Evolutionary conservation across 805 yeast species (phyloP).

Genomic region (Starmerella apicola): DNA sequence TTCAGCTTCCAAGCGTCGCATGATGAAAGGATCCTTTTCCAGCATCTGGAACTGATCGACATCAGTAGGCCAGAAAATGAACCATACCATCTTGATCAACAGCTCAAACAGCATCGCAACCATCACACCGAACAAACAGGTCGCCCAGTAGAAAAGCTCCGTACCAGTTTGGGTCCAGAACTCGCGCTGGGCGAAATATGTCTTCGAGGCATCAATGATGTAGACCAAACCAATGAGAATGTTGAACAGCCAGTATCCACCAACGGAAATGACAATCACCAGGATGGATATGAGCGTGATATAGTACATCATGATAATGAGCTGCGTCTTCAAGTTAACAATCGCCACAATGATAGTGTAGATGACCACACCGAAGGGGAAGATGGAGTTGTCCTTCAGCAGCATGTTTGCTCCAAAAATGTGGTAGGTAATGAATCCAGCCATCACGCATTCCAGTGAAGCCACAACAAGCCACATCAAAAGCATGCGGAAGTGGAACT

Average conservation of each 20-base stretch:
- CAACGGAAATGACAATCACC: constrained; percentile 55
- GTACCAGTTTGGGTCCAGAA: constrained; percentile 59
- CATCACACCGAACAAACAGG: constrained; percentile 43
- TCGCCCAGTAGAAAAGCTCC: constrained; percentile 82
- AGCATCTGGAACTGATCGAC: constrained; percentile 66
- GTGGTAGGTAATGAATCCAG: constrained; percentile 53
- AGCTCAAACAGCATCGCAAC: constrained; percentile 60
- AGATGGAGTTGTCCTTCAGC: constrained; percentile 57
- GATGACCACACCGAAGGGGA: constrained; percentile 67
- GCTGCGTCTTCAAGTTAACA: constrained; percentile 65
- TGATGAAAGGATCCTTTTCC: constrained; percentile 56
- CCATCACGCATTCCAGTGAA: constrained; percentile 54
- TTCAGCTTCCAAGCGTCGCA: constrained; percentile 57
- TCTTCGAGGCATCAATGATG: constrained; percentile 38
- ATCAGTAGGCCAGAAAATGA: constrained; percentile 52
- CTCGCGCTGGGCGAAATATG: constrained; percentile 62
- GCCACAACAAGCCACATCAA: constrained; percentile 70
- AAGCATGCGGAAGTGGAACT: constrained; percentile 60
- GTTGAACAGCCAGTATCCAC: constrained; percentile 83
- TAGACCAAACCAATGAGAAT: constrained; percentile 62
- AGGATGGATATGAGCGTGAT: constrained; percentile 56
- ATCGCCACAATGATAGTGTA: constrained; percentile 62
- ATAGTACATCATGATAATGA: constrained; percentile 57
- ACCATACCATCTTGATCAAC: constrained; percentile 43
- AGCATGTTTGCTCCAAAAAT: constrained; percentile 59